phyloP scores from a whole-genome alignment of 2,329 filamentous ascomycete species.

The Ascocoryne sarcoides region DNA sequence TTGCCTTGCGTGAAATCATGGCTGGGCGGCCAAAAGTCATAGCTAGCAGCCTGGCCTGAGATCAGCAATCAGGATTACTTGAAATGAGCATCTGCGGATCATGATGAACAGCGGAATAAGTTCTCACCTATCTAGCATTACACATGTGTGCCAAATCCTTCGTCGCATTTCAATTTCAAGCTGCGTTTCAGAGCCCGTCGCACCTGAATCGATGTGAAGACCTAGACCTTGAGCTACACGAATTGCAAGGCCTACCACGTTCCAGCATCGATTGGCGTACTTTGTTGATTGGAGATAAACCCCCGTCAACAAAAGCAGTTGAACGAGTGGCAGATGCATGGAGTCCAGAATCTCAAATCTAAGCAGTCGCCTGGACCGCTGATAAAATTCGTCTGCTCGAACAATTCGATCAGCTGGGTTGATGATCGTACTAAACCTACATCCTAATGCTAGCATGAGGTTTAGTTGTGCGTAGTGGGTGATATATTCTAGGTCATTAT shows the following conservation, averaged over 20 bases:
- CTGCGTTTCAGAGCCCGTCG: conserved; percentile 11
- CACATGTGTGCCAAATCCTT: conserved; percentile 27
- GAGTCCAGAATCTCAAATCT: conserved; percentile 24
- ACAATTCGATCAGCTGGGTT: conserved; percentile 3
- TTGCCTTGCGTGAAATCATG: conserved; percentile 13
- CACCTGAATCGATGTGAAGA: conserved; percentile 15
- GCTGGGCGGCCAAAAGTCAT: conserved; percentile 26
- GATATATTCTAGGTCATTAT: conserved; percentile 5
- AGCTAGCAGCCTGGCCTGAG: conserved; percentile 16
- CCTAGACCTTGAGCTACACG: conserved; percentile 26
- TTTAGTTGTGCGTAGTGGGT: conserved; percentile 24
- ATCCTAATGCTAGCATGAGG: conserved; percentile 27
- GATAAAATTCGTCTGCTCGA: conserved; percentile 24
- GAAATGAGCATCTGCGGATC: not conserved
- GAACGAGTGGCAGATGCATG: conserved; percentile 22
- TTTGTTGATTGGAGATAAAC: conserved; percentile 26
- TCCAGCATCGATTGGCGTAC: conserved; percentile 28
- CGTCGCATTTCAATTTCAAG: conserved; percentile 25
- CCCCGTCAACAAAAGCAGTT: conserved; percentile 25
- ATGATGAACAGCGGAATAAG: not conserved
- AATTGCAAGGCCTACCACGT: conserved; percentile 24
- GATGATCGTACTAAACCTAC: conserved; percentile 17
- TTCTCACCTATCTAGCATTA: conserved; percentile 24
- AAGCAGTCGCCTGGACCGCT: conserved; percentile 21
- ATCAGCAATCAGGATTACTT: not conserved